Evolutionary conservation across 2,329 filamentous ascomycete genomes (phyloP), one percentile per base, ranked within the genome.

Genomic region (Emydomyces testavorans): DNA sequence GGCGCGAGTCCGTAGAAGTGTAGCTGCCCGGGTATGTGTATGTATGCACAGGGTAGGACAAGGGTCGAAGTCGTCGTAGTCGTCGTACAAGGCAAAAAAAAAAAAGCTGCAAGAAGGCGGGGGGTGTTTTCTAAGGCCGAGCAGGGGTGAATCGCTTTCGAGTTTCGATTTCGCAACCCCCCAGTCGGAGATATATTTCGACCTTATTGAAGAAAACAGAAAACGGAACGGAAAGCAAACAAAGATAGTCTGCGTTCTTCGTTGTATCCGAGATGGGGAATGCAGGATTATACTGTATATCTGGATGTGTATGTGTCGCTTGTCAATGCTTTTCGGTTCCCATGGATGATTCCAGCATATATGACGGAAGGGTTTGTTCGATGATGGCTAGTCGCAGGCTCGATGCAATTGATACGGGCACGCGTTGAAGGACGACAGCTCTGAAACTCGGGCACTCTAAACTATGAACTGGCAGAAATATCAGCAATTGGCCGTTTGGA

Each of bases 51-150:
- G 18, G 42, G 31, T 36, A 46, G 37, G 42, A 46, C 42, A 36
- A 46, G 42, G 42, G 31, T 46, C 42, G 20, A 10, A 32, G 42
- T 46, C 29, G 31, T 29, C 15, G 42, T 20, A 26, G n/a, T n/a
- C n/a, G n/a, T n/a, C n/a, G n/a, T n/a, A n/a, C n/a, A n/a, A n/a
- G n/a, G n/a, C n/a, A n/a, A n/a, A n/a, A n/a, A 31, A 28, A 24
- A 18, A 32, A 11, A 21, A 36, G 32, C 7, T 20, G n/a, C 28
- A 36, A 32, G 28, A 15, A 32, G 23, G 26, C 16, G 40, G 40
- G 40, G 28, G 23, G 28, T 29, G 38, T 23, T 18, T 23, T 40
- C 38, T 29, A 40, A 24, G 38, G 15, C 23, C 23, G 18, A 24
- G 21, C 7, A 16, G 38, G 13, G 38, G 38, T 3, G 23, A 2